Base-by-base conservation (phyloP, 306 rosid species). In the Boehmeria nivea region DNA sequence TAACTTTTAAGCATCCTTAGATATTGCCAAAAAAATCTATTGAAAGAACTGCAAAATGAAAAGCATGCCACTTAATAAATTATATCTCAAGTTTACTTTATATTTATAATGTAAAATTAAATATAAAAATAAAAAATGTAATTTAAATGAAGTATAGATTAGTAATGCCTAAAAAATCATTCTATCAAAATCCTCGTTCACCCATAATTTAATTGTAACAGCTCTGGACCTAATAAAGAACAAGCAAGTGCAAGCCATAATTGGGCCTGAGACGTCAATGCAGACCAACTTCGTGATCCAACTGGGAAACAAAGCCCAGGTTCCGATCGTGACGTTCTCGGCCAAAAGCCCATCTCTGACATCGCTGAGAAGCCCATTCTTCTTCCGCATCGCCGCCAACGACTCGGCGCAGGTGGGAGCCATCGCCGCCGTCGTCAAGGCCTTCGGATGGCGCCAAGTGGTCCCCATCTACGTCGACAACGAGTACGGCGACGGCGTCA, bases 331-430 rank as follows among this genome's bases (percentile, higher is more conserved):
- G 33, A 69, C 81, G 14, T 81, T 75, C 45, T 76, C 94, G 20
- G 79, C 85, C 54, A 70, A 74, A 59, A 76, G 81, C 56, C 83
- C 87, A 28, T 75, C 82, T 42, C 79, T 81, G 2, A 12, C 74
- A 12, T 70, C 80, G 0, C 55, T 67, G 12, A 25, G 59, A 4
- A 81, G 77, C 44, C 31, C 73, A 13, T 84, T 64, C 33, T 84
- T 72, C 37, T 84, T 84, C 36, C 77, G 40, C 34, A 17, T 70
- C 0, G 55, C 87, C 11, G 65, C 68, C n/a, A 55, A 23, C 0
- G 81, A 81, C 50, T 57, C 71, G 14, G 19, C 68, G 28, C 93
- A 81, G 53, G 75, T 78, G 2, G 38, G 50, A 3, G 72, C 77
- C 57, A 75, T 81, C 1, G 34, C 44, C 0, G 40, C 69, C n/a